These are phyloP conservation scores for Skeletonema marinoi DNA, from an alignment of 108 stramenopile species.

Conservation along the genomic window DNA sequence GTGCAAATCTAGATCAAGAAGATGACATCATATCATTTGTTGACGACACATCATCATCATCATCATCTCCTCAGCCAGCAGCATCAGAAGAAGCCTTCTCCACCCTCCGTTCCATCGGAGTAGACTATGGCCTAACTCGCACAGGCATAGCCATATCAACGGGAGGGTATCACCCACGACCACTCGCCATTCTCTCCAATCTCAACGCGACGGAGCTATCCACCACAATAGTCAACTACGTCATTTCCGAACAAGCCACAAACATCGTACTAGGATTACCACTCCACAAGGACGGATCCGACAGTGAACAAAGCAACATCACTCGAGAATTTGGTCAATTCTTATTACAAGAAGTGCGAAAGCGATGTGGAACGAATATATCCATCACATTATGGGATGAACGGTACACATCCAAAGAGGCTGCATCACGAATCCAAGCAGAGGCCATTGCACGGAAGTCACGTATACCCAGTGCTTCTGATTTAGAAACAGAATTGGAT, in stretches of 20 bases:
- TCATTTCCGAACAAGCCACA: slow-evolving; percentile 51
- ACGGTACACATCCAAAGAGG: slow-evolving; percentile 83
- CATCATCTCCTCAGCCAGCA: not conserved
- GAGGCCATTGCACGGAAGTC: slow-evolving; percentile 39
- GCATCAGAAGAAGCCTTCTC: slow-evolving; percentile 3
- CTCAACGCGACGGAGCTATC: slow-evolving; percentile 35
- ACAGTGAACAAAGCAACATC: slow-evolving; percentile 68
- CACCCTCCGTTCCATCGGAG: slow-evolving; percentile 60
- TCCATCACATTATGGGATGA: slow-evolving; percentile 80
- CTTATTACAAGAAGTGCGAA: slow-evolving; percentile 13
- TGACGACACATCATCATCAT: not conserved
- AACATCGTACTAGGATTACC: slow-evolving; percentile 81
- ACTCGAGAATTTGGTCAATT: slow-evolving; percentile 70
- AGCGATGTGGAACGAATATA: slow-evolving; percentile 27
- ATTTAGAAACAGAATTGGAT: slow-evolving; percentile 62
- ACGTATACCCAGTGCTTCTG: slow-evolving; percentile 6
- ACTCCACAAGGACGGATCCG: slow-evolving; percentile 79
- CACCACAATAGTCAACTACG: slow-evolving; percentile 48
- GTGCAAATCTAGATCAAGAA: not conserved
- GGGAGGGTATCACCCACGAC: slow-evolving; percentile 69
- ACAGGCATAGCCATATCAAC: slow-evolving; percentile 78
- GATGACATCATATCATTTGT: not conserved
- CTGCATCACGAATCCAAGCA: slow-evolving; percentile 56
- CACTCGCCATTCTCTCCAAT: slow-evolving; percentile 61
- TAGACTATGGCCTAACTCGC: slow-evolving; percentile 80